Conservation (phyloP, 305 asterid genomes). For the Fraxinus latifolia region DNA sequence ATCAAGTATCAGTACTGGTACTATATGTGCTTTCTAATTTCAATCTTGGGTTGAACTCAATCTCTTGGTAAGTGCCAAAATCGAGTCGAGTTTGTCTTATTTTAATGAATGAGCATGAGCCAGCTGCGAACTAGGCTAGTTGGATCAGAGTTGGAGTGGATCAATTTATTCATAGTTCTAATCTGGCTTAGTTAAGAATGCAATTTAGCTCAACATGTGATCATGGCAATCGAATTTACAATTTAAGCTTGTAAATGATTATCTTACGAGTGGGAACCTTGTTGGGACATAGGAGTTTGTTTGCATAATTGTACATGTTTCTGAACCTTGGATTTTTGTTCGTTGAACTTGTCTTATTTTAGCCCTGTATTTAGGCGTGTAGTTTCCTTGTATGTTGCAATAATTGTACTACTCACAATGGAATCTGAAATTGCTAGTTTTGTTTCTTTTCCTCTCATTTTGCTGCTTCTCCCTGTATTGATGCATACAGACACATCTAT, state of each 20-base stretch:
- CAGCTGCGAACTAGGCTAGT: neutral
- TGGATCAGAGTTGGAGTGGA: neutral
- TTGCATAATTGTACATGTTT: neutral
- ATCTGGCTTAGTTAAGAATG: neutral
- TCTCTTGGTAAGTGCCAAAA: neutral
- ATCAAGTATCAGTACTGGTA: neutral
- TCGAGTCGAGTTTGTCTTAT: neutral
- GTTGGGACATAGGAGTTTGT: neutral
- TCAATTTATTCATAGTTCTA: neutral
- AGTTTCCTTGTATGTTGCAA: neutral
- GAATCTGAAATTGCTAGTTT: neutral
- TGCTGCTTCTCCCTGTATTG: neutral
- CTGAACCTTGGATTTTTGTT: neutral
- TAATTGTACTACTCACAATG: neutral
- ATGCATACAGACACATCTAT: slow-evolving; percentile 6
- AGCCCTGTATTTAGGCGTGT: neutral
- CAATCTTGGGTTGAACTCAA: neutral
- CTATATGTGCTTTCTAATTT: neutral
- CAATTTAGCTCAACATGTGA: neutral
- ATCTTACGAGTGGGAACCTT: neutral
- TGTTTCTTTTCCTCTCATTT: neutral
- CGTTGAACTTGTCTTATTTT: neutral
- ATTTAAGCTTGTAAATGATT: neutral
- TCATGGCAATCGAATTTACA: neutral
- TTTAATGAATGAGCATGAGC: neutral